Base-by-base conservation (phyloP, 805 yeast species). In the Clavispora phyllophila region DNA sequence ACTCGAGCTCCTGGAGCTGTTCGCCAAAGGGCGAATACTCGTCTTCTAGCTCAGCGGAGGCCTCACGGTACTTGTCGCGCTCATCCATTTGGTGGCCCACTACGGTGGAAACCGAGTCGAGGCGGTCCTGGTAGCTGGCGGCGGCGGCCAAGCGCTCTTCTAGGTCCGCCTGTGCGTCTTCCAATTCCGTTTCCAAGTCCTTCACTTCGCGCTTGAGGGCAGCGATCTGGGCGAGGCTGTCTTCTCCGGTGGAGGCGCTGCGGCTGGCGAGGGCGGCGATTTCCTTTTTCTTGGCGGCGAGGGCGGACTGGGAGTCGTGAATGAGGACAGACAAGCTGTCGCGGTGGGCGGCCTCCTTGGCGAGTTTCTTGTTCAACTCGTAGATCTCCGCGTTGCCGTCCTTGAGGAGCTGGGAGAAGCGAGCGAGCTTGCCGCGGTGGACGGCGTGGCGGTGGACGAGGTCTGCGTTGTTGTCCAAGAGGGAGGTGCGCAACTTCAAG, bases 1-100 rank as follows among this genome's bases (percentile, higher is more conserved):
- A 89, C 48, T 85, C 90, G 23, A 79, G 57, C 43, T 84, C 88
- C 18, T 67, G 70, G 5, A 76, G 66, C 42, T 81, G 81, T 3
- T 67, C 70, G 1, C 68, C 62, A 40, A 62, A 60, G 2, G 61
- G 53, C n/a, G 44, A 39, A 36, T 56, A 62, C 18, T 55, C 55
- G 5, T 54, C 57, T 12, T 59, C 58, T 18, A 53, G 40, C 12
- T 52, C 52, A 15, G 43, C 28, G 23, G 19, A 19, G 5, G 39
- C 10, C 25, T 44, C 49, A n/a, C 43, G 20, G n/a, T 37, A 48
- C 22, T 28, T 46, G 6, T 42, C 44, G 12, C 50, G 38, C 36
- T 51, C 52, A 5, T 39, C 31, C n/a, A 26, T 23, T n/a, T 50
- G 47, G 19, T 51, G 54, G 20, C 14, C 34, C 18, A 28, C 15